Base-by-base conservation (phyloP, 164 flowering plant genomes). In the Annona squamosa region DNA sequence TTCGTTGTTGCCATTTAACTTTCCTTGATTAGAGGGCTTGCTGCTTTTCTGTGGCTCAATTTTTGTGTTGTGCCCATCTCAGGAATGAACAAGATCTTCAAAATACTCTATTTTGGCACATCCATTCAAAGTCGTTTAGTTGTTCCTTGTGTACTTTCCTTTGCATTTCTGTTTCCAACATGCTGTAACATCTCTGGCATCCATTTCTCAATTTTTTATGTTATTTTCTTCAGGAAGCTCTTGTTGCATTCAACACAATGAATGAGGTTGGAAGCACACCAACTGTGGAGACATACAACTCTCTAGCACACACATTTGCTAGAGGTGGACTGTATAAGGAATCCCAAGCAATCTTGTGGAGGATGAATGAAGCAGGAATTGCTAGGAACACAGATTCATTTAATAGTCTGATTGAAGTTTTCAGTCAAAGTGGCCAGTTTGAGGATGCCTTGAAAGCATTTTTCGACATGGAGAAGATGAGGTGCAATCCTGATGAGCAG, bases 231-330 rank as follows among this genome's bases (percentile, higher is more conserved):
- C 63, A 75, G 83, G 99, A 94, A 84, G 91, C 95, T 68, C 78
- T 92, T 74, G 97, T 92, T 75, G 89, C 93, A 9, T 89, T 94
- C 73, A 92, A 94, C 79, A 89, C 97, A 41, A 92, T 92, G 99
- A 83, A 88, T 71, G 97, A 94, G 85, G 84, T 92, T 73, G 97
- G 95, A 19, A 90, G 91, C 77, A 74, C 48, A 65, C 88, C 97
- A 18, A 86, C 90, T 26, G 71, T 87, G 78, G 93, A 92, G 74
- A 88, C 97, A 59, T 94, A 80, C 76, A 90, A 91, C 73, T 83
- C 95, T 52, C 71, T 94, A 72, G 83, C 92, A 78, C 84, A 82
- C 65, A 70, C 83, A 9, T 92, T 90, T 86, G 88, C 95, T 44
- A 87, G 85, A 73, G 97, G 99, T 45, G 99, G 97, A 13, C 85